Evolutionary conservation across 2,329 filamentous ascomycete species (phyloP).

Genomic region (Neoscytalidium dimidiatum): DNA sequence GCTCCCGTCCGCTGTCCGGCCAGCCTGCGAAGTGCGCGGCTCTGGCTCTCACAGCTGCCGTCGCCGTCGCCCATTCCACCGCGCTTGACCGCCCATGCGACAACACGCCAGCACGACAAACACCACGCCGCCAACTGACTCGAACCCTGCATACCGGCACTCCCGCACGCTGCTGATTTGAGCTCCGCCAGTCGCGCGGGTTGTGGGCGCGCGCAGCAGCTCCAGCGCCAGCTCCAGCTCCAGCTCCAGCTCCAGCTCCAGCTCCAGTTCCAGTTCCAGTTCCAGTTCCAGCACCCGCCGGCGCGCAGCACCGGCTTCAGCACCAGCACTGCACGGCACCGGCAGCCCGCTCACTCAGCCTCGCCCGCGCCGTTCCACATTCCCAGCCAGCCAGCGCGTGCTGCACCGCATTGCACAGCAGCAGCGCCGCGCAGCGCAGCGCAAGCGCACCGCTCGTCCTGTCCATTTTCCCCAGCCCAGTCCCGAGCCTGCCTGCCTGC

Average conservation of each 20-base stretch:
- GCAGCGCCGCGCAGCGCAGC: too few relatives aligned
- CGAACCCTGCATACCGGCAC: slow-evolving; percentile 16
- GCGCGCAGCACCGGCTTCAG: background rate
- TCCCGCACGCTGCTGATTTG: slow-evolving; percentile 16
- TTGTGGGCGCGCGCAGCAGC: slow-evolving; percentile 4
- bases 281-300: too few relatives aligned
- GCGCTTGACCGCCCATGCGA: background rate
- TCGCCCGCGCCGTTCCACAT: slow-evolving; percentile 7
- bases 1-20: background rate
- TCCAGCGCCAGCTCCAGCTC: too few relatives aligned
- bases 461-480: slow-evolving; percentile 15
- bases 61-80: background rate
- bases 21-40: too few relatives aligned
- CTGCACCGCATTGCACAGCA: slow-evolving; percentile 8
- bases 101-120: slow-evolving; percentile 6
- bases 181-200: background rate
- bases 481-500: slow-evolving; percentile 4
- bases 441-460: background rate
- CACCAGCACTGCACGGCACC: background rate
- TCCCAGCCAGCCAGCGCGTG: slow-evolving; percentile 1
- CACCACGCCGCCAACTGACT: slow-evolving; percentile 7
- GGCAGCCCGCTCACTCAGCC: slow-evolving; percentile 8
- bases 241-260: too few relatives aligned
- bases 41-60: slow-evolving; percentile 9
- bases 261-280: too few relatives aligned